Conservation (phyloP, 768 basidiomycete genomes). For the Chiua virens region DNA sequence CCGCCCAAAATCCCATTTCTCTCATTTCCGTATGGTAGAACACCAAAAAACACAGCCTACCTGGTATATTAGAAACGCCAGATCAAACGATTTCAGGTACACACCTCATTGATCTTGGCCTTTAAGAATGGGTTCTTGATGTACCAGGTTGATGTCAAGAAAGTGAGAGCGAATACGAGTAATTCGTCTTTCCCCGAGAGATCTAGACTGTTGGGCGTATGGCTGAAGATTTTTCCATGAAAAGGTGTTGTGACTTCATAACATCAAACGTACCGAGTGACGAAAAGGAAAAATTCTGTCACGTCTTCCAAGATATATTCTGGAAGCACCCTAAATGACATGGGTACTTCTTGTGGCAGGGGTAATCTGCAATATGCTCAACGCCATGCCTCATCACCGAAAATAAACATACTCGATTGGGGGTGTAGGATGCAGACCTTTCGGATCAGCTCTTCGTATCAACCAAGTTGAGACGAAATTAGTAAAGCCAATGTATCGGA, state of each 20-base stretch:
- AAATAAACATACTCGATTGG: slow-evolving; percentile 55
- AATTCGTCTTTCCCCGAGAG: slow-evolving; percentile 84
- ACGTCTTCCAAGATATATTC: slow-evolving; percentile 95
- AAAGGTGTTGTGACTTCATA: not conserved
- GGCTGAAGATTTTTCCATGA: slow-evolving; percentile 34
- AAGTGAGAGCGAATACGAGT: slow-evolving; percentile 84
- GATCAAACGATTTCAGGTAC: slow-evolving; percentile 10
- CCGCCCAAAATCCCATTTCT: slow-evolving; percentile 75
- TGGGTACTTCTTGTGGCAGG: slow-evolving; percentile 80
- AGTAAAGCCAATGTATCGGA: slow-evolving; percentile 78
- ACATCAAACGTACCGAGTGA: slow-evolving; percentile 60
- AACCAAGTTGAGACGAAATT: slow-evolving; percentile 94
- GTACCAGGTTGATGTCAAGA: slow-evolving; percentile 92
- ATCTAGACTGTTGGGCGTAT: slow-evolving; percentile 78
- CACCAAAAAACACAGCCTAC: slow-evolving; percentile 74
- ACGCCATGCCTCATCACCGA: not conserved
- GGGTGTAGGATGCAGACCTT: slow-evolving; percentile 69
- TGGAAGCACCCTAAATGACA: slow-evolving; percentile 83
- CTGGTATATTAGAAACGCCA: slow-evolving; percentile 1
- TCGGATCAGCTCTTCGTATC: slow-evolving; percentile 85
- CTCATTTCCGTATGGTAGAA: slow-evolving; percentile 64
- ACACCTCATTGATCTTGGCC: slow-evolving; percentile 90
- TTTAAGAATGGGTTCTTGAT: slow-evolving; percentile 99
- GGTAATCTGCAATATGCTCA: slow-evolving; percentile 60
- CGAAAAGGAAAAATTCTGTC: slow-evolving; percentile 84